These are phyloP conservation scores for Saprolegnia diclina DNA, from an alignment of 352 stramenopile genomes.

Conservation along the genomic window DNA sequence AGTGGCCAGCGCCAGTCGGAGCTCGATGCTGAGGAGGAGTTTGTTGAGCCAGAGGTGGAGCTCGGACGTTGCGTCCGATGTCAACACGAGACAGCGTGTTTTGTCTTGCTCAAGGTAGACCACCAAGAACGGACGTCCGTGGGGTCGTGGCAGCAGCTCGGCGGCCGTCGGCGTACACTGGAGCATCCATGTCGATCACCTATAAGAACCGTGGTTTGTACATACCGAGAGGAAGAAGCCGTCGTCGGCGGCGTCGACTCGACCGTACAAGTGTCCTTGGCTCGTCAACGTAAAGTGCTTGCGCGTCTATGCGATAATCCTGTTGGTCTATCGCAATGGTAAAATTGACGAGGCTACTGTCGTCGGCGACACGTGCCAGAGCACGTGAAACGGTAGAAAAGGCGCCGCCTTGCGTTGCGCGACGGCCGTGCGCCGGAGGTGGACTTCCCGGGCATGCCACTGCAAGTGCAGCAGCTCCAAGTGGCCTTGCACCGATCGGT, in stretches of 20 bases:
- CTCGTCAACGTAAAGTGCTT: too few species aligned
- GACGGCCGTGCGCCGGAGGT: not conserved
- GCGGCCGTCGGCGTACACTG: not conserved
- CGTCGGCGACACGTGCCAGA: not conserved
- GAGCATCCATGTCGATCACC: too few species aligned
- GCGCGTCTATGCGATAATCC: too few species aligned
- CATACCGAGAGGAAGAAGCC: too few species aligned
- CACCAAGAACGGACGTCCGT: conserved; percentile 1
- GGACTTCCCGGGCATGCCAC: not conserved
- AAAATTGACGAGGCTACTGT: too few species aligned
- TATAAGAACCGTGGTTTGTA: too few species aligned
- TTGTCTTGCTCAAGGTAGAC: not conserved
- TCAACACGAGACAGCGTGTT: not conserved
- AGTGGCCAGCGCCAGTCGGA: not conserved
- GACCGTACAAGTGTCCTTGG: too few species aligned
- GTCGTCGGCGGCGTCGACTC: too few species aligned
- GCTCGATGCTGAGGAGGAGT: not conserved
- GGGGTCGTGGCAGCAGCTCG: not conserved
- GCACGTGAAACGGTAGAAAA: not conserved
- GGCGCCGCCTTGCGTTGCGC: not conserved
- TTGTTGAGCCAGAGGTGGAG: conserved; percentile 17
- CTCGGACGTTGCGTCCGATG: not conserved
- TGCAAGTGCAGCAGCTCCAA: conserved; percentile 2
- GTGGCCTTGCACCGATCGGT: not conserved
- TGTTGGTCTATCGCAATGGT: too few species aligned